Conservation (phyloP, 192 early-diverging fungal species). For the Neocallimastix lanati region DNA sequence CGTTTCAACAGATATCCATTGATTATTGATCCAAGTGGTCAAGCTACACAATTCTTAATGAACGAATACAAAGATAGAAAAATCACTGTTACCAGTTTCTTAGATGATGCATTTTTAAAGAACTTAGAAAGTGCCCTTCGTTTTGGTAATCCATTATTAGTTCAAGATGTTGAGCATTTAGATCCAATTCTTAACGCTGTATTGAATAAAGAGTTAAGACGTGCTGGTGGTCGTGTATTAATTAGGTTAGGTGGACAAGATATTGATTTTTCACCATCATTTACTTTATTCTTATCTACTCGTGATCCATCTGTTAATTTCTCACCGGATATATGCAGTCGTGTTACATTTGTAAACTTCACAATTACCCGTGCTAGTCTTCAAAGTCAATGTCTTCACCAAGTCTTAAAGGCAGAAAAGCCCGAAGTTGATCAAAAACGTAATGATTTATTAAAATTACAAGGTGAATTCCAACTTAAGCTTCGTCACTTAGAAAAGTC, state of each 20-base stretch:
- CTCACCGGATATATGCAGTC: constrained; percentile 88
- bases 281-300: constrained; percentile 84
- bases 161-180: constrained; percentile 91
- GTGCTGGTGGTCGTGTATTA: constrained; percentile 87
- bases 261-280: constrained; percentile 96
- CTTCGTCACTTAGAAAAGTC: constrained; percentile 85
- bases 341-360: constrained; percentile 99
- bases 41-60: constrained; percentile 72
- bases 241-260: constrained; percentile 92
- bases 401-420: constrained; percentile 83
- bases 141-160: constrained; percentile 93
- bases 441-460: constrained; percentile 76
- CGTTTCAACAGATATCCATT: constrained; percentile 91
- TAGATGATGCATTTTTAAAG: constrained; percentile 74
- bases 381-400: constrained; percentile 91
- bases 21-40: constrained; percentile 92
- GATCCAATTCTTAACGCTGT: constrained; percentile 97
- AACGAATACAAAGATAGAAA: constrained; percentile 72
- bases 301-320: constrained; percentile 84
- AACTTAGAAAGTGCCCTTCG: constrained; percentile 91
- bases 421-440: constrained; percentile 90
- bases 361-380: constrained; percentile 89
- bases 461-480: constrained; percentile 90
- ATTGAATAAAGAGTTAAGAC: constrained; percentile 88
- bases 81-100: constrained; percentile 88